phyloP scores from a whole-genome alignment of 2,329 filamentous ascomycete species.

The Fusarium sp. region DNA sequence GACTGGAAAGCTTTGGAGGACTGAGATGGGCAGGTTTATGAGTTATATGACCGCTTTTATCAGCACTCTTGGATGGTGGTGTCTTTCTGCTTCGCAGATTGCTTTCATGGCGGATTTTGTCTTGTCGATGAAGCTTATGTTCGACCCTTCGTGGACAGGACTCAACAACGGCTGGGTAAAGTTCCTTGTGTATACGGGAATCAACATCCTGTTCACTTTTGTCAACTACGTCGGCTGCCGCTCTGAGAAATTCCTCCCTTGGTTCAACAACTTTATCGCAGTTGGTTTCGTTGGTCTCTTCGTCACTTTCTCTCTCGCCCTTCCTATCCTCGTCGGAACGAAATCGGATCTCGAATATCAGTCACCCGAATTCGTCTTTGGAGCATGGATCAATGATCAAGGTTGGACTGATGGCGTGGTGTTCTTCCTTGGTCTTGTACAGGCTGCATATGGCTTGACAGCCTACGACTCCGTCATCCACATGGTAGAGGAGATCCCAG shows the following conservation, averaged over 20 bases:
- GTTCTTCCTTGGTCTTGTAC: slow-evolving; percentile 67
- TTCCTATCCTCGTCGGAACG: slow-evolving; percentile 63
- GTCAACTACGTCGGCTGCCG: slow-evolving; percentile 65
- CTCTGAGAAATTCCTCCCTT: slow-evolving; percentile 52
- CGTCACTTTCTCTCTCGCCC: slow-evolving; percentile 60
- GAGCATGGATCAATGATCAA: slow-evolving; percentile 55
- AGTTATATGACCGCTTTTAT: slow-evolving; percentile 70
- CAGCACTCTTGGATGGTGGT: slow-evolving; percentile 70
- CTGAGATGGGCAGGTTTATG: slow-evolving; percentile 58
- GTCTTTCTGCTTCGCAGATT: slow-evolving; percentile 64
- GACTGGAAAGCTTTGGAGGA: slow-evolving; percentile 53
- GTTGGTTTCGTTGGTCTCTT: slow-evolving; percentile 64
- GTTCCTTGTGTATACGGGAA: slow-evolving; percentile 66
- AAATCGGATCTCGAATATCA: slow-evolving; percentile 59
- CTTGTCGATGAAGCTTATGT: slow-evolving; percentile 66
- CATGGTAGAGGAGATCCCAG: slow-evolving; percentile 67
- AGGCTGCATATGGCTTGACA: slow-evolving; percentile 61
- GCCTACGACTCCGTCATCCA: slow-evolving; percentile 69
- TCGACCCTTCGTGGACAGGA: slow-evolving; percentile 59
- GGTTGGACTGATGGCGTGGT: slow-evolving; percentile 65
- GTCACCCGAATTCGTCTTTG: slow-evolving; percentile 63
- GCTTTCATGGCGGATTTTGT: slow-evolving; percentile 67
- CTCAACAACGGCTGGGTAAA: slow-evolving; percentile 60
- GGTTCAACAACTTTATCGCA: slow-evolving; percentile 67
- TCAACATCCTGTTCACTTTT: slow-evolving; percentile 60